These are phyloP conservation scores for Furcasterigmium furcatum DNA, from an alignment of 2,329 filamentous ascomycete species.

Conservation along the genomic window DNA sequence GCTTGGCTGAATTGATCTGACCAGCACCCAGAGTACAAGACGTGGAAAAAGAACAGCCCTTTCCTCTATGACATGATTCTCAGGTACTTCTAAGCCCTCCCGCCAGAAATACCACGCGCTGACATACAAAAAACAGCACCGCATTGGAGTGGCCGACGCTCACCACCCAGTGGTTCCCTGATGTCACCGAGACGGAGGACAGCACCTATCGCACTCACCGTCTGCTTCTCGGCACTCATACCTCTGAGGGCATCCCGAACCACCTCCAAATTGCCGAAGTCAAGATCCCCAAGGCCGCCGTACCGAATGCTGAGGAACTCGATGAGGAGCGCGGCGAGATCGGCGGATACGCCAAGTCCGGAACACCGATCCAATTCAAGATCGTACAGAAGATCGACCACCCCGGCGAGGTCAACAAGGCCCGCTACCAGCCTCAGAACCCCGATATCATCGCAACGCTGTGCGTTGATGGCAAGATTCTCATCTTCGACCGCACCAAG, in stretches of 20 bases:
- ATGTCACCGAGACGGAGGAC: conserved; percentile 82
- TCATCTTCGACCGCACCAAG: conserved; percentile 96
- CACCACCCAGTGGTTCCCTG: conserved; percentile 97
- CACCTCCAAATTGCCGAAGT: conserved; percentile 94
- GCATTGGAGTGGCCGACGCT: conserved; percentile 97
- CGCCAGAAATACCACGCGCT: too few species aligned
- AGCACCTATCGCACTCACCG: conserved; percentile 87
- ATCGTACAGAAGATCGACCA: conserved; percentile 96
- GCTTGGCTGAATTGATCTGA: background rate
- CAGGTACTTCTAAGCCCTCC: conserved; percentile 45
- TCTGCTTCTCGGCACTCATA: conserved; percentile 91
- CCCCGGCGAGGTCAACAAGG: conserved; percentile 96
- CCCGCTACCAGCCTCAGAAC: conserved; percentile 95
- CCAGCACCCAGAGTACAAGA: conserved; percentile 79
- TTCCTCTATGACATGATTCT: conserved; percentile 98
- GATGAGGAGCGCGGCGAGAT: conserved; percentile 92
- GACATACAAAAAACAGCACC: conserved; percentile 57
- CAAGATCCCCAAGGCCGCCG: conserved; percentile 78
- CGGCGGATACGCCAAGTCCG: conserved; percentile 81
- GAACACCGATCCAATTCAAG: conserved; percentile 75
- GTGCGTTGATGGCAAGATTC: conserved; percentile 79
- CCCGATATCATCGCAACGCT: conserved; percentile 94
- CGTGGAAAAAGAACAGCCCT: conserved; percentile 99
- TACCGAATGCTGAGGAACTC: conserved; percentile 77
- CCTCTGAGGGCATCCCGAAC: conserved; percentile 79